phyloP scores from a whole-genome alignment of 2,329 filamentous ascomycete species.

The Pseudogymnoascus sp. region DNA sequence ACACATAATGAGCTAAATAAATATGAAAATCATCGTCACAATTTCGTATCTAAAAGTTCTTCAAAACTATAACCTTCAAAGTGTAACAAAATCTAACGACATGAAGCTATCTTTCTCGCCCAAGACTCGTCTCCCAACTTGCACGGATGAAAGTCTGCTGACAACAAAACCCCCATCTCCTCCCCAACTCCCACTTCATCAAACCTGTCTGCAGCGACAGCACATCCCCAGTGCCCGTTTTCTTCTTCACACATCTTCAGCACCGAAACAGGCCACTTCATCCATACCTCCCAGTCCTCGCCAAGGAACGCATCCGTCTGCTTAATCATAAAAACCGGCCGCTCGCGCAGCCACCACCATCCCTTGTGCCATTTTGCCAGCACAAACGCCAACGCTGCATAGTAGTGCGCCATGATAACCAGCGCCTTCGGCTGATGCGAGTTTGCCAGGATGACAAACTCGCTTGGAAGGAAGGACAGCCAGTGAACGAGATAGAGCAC shows the following conservation, averaged over 20 bases:
- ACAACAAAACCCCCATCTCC: conserved; percentile 4
- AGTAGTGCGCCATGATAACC: conserved; percentile 19
- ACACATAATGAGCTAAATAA: background rate
- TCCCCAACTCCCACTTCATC: background rate
- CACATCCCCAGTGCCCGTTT: background rate
- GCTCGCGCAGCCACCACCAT: conserved; percentile 22
- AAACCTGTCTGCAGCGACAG: background rate
- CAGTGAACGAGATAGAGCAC: conserved; percentile 20
- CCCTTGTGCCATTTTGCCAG: conserved; percentile 14
- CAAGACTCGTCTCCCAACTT: conserved; percentile 5
- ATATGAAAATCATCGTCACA: background rate
- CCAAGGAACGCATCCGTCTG: conserved; percentile 18
- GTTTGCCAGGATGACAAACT: conserved; percentile 17
- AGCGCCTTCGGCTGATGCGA: conserved; percentile 18
- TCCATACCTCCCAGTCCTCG: conserved; percentile 17
- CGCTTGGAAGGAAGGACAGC: conserved; percentile 19
- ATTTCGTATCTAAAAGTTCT: background rate
- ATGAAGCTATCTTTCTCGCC: background rate
- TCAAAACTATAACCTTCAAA: background rate
- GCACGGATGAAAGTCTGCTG: background rate
- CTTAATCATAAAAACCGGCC: conserved; percentile 20
- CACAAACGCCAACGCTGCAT: conserved; percentile 18
- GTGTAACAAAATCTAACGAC: background rate
- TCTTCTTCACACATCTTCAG: background rate
- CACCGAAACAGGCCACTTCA: conserved; percentile 18